Evolutionary conservation across 768 basidiomycete genomes (phyloP), one percentile per base, ranked within the genome.

Genomic region (Artomyces pyxidatus): DNA sequence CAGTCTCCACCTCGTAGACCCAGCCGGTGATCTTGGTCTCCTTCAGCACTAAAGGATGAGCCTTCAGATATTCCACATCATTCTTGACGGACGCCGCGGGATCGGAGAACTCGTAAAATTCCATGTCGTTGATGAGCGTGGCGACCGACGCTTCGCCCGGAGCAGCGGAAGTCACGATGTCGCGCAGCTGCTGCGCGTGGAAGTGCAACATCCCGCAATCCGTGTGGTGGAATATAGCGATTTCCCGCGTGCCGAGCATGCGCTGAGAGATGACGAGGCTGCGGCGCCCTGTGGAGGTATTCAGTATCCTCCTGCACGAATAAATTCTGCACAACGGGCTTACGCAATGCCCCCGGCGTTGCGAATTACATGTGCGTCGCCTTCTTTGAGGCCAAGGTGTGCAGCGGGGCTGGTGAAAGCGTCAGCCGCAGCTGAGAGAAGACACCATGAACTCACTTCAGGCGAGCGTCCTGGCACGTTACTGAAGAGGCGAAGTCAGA

Each of bases 131-230:
- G 22, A 74, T 64, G 14, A 62, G 59, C 8, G 55, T 47, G 19
- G 55, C 52, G 32, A 59, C 52, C 17, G 60, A 44, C 28, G 56
- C 37, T 21, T 54, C 43, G 6, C 58, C 44, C 52, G 67, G 46
- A 38, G 51, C 66, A 14, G 73, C 71, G 30, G 71, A 66, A 57
- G 74, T 77, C 56, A 85, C 70, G 45, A 76, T 64, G n/a, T 63
- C 57, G 43, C 74, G 76, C 21, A 85, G 65, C 45, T 75, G 61
- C 0, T 71, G 63, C 25, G 72, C 72, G 9, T 66, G 71, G 67
- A 86, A 85, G 0, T 75, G 77, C 41, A 81, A 65, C 82, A 86
- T 86, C 40, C 85, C 85, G 59, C 85, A 86, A 41, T 73, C 79
- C 1, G 80, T 83, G 63, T 88, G 85, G 61, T 81, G 83, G 62